phyloP scores from a whole-genome alignment of 2,329 filamentous ascomycete species.

The Sphaerostilbella broomeana region DNA sequence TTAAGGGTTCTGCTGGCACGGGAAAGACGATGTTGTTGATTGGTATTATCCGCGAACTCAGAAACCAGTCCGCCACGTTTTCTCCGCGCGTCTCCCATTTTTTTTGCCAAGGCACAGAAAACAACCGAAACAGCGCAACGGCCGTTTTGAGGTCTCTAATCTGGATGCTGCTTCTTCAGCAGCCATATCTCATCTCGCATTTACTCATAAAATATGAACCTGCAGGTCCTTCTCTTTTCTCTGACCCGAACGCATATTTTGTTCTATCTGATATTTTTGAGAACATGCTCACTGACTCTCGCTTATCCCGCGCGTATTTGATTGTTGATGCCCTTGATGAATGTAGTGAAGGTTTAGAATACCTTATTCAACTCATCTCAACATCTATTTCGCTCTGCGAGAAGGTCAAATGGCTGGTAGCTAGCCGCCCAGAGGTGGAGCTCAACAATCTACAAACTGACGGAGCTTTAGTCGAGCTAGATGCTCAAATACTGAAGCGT shows the following conservation, averaged over 20 bases:
- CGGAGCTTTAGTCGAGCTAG: slow-evolving; percentile 31
- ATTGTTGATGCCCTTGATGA: slow-evolving; percentile 45
- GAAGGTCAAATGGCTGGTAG: slow-evolving; percentile 35
- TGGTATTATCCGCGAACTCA: slow-evolving; percentile 23
- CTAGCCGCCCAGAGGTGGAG: slow-evolving; percentile 28
- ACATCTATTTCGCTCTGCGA: slow-evolving; percentile 19
- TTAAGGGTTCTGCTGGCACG: slow-evolving; percentile 30
- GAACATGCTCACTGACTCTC: slow-evolving; percentile 33
- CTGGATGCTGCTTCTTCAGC: slow-evolving; percentile 27
- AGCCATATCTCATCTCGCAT: slow-evolving; percentile 28
- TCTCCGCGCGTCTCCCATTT: slow-evolving; percentile 24
- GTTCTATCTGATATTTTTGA: slow-evolving; percentile 30
- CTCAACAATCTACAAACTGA: slow-evolving; percentile 27
- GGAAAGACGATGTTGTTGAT: slow-evolving; percentile 33
- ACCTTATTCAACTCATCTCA: slow-evolving; percentile 33
- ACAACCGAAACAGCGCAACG: slow-evolving; percentile 24
- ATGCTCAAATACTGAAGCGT: slow-evolving; percentile 26
- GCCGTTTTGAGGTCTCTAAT: slow-evolving; percentile 35
- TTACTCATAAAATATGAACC: slow-evolving; percentile 30
- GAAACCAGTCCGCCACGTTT: slow-evolving; percentile 6
- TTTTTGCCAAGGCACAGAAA: slow-evolving; percentile 36
- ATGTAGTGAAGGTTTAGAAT: slow-evolving; percentile 25
- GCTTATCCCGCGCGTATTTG: slow-evolving; percentile 29
- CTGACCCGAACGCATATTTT: slow-evolving; percentile 32
- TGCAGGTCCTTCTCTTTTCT: slow-evolving; percentile 28